phyloP scores from a whole-genome alignment of 2,329 filamentous ascomycete species.

The Hypoxylon sp. region DNA sequence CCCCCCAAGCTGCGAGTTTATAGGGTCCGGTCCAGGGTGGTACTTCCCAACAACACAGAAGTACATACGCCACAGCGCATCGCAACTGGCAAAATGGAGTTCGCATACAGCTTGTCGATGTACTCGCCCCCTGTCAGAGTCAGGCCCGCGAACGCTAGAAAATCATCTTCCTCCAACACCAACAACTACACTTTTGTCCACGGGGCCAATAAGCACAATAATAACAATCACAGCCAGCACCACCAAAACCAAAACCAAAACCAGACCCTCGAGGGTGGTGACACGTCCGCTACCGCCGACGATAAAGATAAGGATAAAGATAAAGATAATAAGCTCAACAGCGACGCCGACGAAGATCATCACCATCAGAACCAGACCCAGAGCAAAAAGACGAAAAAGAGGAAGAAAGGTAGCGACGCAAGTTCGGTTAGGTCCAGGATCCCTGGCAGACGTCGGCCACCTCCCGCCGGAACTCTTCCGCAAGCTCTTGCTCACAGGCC shows the following conservation, averaged over 20 bases:
- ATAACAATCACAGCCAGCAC: constrained; percentile 27
- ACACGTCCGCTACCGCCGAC: not conserved
- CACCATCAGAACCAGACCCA: constrained; percentile 14
- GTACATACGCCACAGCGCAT: constrained; percentile 28
- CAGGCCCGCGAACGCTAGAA: constrained; percentile 43
- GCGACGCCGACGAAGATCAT: constrained; percentile 29
- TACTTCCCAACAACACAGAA: constrained; percentile 26
- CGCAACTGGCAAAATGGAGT: constrained; percentile 44
- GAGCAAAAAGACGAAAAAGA: constrained; percentile 35
- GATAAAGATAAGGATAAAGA: constrained; percentile 19
- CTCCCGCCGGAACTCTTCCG: constrained; percentile 42
- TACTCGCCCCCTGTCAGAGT: constrained; percentile 47
- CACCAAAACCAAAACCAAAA: constrained; percentile 19
- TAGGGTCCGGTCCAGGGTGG: constrained; percentile 8
- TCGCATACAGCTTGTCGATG: constrained; percentile 47
- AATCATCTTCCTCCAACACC: constrained; percentile 35
- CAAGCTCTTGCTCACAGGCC: constrained; percentile 38
- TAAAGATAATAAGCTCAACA: constrained; percentile 17
- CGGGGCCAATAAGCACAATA: constrained; percentile 37
- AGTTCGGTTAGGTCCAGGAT: constrained; percentile 47
- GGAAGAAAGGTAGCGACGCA: constrained; percentile 31
- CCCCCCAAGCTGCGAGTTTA: constrained; percentile 15
- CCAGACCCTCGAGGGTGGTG: not conserved
- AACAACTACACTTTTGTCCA: constrained; percentile 35
- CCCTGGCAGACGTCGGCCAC: constrained; percentile 45